Base-by-base conservation (phyloP, 129 eudicot species). In the Logfia minima region DNA sequence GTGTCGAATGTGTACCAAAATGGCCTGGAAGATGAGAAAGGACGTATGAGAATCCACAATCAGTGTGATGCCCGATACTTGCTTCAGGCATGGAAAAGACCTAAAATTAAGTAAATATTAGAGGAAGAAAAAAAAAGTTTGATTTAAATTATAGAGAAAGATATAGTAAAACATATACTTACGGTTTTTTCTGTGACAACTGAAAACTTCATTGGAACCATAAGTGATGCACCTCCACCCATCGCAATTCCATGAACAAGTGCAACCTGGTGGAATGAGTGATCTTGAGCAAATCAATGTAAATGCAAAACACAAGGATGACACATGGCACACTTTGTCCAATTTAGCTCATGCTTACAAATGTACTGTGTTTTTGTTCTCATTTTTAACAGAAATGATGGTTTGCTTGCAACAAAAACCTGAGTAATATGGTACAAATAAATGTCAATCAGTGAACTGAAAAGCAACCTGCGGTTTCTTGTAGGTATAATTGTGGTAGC, bases 211-310 rank as follows among this genome's bases (percentile, higher is more conserved):
- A 89, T 75, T 1, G 97, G 99, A 71, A 90, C 97, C 97, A 95
- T 89, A 55, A 95, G 83, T n/a, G 97, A 85, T 78, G 99, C 99
- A 52, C 99, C 99, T 61, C 99, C 99, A 43, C 99, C 99, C 99
- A 95, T 95, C 66, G 90, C 80, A 76, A 95, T 89, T 43, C 99
- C 99, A 84, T 95, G 86, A 77, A 85, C 97, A 80, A 95, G 91
- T 85, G 97, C 96, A 71, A 95, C 96, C 99, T 95, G 63, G 35
- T 51, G 66, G 58, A 41, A 41, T 41, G 48, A 41, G 48, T 41
- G 14, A 41, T 41, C 48, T 41, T 41, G 14, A 41, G 48, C 48
- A 41, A 41, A 9, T 41, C 2, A 41, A 9, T 41, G 48, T 9
- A 41, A 41, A 41, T 41, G 48, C 48, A 41, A 41, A 41, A 63